Conservation (phyloP, 805 yeast genomes). For the Yarrowia keelungensis region DNA sequence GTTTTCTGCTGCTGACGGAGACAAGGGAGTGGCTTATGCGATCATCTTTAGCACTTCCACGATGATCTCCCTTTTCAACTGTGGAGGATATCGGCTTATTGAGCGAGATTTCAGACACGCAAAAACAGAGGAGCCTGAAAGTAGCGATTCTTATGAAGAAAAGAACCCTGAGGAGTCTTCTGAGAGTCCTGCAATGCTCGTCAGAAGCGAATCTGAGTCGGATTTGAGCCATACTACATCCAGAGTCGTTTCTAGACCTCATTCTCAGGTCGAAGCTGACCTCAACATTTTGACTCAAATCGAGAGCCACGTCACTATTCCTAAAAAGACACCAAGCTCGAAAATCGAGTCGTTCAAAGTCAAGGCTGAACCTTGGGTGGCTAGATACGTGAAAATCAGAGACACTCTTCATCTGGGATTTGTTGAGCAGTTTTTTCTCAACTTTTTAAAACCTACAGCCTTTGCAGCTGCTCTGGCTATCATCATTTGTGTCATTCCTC, state of each 20-base stretch:
- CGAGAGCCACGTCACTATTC: neutral
- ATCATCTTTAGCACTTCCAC: constrained; percentile 59
- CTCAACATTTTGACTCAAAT: constrained; percentile 18
- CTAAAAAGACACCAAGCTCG: neutral
- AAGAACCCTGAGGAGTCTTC: neutral
- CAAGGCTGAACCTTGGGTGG: constrained; percentile 6
- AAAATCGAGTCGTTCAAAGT: neutral
- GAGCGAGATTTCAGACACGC: constrained; percentile 64
- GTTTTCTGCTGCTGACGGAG: constrained; percentile 65
- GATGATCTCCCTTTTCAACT: constrained; percentile 70
- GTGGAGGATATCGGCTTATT: constrained; percentile 75
- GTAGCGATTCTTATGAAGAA: neutral
- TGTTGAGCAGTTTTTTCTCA: constrained; percentile 23
- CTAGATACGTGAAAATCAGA: constrained; percentile 1
- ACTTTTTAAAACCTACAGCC: constrained; percentile 72
- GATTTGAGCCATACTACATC: neutral
- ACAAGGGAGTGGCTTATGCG: constrained; percentile 82
- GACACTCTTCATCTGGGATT: constrained; percentile 24
- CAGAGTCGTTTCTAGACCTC: neutral
- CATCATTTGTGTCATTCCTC: constrained; percentile 82
- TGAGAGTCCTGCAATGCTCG: constrained; percentile 3
- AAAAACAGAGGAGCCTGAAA: neutral
- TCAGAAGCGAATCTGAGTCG: neutral
- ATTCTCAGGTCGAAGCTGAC: constrained; percentile 27
- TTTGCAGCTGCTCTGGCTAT: constrained; percentile 70